phyloP scores from a whole-genome alignment of 2,329 filamentous ascomycete genomes.

The Colletotrichum tanaceti region DNA sequence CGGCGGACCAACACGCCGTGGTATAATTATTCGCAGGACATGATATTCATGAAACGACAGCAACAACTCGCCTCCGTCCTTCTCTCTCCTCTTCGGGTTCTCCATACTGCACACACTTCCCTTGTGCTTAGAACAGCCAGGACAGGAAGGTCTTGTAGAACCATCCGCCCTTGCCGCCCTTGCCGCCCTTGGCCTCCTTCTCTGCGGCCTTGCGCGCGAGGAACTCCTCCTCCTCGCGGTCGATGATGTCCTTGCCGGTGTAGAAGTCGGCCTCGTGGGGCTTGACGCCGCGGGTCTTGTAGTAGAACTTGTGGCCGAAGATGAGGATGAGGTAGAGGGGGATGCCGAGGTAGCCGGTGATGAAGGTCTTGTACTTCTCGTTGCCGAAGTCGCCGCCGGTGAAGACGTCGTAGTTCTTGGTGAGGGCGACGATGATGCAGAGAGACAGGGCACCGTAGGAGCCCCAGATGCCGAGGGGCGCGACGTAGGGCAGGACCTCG shows the following conservation, averaged over 20 bases:
- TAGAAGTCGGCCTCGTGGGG: conserved; percentile 75
- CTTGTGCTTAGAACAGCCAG: conserved; percentile 41
- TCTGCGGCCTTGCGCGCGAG: conserved; percentile 63
- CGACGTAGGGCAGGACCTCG: conserved; percentile 69
- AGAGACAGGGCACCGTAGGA: conserved; percentile 76
- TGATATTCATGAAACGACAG: conserved; percentile 32
- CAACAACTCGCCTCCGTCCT: neutral
- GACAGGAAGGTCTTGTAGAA: conserved; percentile 46
- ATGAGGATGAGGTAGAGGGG: conserved; percentile 78
- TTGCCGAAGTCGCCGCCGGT: conserved; percentile 60
- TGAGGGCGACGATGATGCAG: conserved; percentile 79
- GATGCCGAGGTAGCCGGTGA: conserved; percentile 82
- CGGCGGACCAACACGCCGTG: conserved; percentile 38
- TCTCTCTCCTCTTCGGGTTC: neutral
- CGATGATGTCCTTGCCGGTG: conserved; percentile 78
- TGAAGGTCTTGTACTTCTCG: conserved; percentile 74
- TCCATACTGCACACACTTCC: too few relatives aligned
- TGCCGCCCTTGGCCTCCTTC: conserved; percentile 43
- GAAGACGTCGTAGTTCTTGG: conserved; percentile 86
- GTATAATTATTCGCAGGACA: conserved; percentile 40
- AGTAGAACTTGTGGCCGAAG: conserved; percentile 73
- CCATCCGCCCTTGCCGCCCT: conserved; percentile 44
- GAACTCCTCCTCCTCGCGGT: conserved; percentile 78
- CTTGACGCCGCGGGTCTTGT: conserved; percentile 65
- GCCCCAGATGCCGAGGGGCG: conserved; percentile 78